phyloP scores from a whole-genome alignment of 2,329 filamentous ascomycete genomes.

The Ceratocystis cacaofunesta region DNA sequence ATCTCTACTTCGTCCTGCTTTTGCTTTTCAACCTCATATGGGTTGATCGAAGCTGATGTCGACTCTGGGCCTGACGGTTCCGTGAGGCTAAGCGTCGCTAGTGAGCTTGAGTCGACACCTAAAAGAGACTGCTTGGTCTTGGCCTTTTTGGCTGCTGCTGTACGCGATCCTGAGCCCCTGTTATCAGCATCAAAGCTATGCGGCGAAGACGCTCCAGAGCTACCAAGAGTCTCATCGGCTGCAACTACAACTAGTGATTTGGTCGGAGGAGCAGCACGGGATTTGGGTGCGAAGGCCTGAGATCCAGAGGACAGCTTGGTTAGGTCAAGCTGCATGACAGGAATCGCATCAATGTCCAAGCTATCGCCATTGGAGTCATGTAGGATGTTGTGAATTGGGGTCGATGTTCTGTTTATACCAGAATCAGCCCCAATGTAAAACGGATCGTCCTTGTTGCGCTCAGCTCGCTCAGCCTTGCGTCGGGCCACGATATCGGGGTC shows the following conservation, averaged over 20 bases:
- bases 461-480: slow-evolving; percentile 59
- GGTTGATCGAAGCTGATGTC: slow-evolving; percentile 23
- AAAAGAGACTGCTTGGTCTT: slow-evolving; percentile 46
- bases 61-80: slow-evolving; percentile 17
- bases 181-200: slow-evolving; percentile 41
- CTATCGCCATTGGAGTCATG: slow-evolving; percentile 58
- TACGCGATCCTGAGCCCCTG: slow-evolving; percentile 26
- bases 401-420: slow-evolving; percentile 44
- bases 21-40: slow-evolving; percentile 45
- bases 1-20: slow-evolving; percentile 76
- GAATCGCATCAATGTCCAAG: slow-evolving; percentile 85
- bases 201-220: slow-evolving; percentile 33
- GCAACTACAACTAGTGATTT: slow-evolving; percentile 50
- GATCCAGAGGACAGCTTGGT: slow-evolving; percentile 32
- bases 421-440: slow-evolving; percentile 62
- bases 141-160: slow-evolving; percentile 26
- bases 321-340: slow-evolving; percentile 83
- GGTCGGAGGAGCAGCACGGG: slow-evolving; percentile 22
- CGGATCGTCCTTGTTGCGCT: slow-evolving; percentile 81
- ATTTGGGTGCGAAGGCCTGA: slow-evolving; percentile 27
- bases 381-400: slow-evolving; percentile 64
- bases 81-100: slow-evolving; percentile 55
- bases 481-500: slow-evolving; percentile 61
- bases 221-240: slow-evolving; percentile 56
- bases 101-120: slow-evolving; percentile 72